These are phyloP conservation scores for Russula ochroleuca DNA, from an alignment of 768 basidiomycete species.

Conservation along the genomic window DNA sequence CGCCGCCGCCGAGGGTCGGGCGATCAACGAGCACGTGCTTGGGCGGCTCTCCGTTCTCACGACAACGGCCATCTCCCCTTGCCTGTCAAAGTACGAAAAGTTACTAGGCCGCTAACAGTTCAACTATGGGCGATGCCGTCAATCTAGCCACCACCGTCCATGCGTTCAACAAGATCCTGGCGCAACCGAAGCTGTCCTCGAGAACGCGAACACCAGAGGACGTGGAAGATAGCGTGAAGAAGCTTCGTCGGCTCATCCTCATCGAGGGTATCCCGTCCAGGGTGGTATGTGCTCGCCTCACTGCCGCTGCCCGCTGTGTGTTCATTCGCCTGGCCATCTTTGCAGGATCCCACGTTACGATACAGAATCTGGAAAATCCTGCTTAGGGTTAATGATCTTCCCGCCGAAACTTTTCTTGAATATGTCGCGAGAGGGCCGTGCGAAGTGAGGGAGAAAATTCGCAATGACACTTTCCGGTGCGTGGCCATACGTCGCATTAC, in stretches of 20 bases:
- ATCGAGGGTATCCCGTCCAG: conserved; percentile 86
- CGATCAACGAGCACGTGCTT: conserved; percentile 8
- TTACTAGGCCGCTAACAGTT: background rate
- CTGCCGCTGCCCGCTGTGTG: background rate
- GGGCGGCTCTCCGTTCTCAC: background rate
- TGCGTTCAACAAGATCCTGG: conserved; percentile 77
- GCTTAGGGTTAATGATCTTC: conserved; percentile 71
- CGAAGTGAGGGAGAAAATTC: conserved; percentile 84
- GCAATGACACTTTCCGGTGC: conserved; percentile 95
- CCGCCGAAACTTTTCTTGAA: conserved; percentile 68
- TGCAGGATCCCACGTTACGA: conserved; percentile 75
- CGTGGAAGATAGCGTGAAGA: conserved; percentile 81
- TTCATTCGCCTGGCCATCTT: background rate
- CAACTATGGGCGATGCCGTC: conserved; percentile 14
- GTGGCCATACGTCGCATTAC: conserved; percentile 6
- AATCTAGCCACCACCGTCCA: conserved; percentile 46
- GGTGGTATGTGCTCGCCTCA: conserved; percentile 44
- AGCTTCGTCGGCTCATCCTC: conserved; percentile 79
- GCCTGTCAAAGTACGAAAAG: background rate
- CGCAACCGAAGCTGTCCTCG: conserved; percentile 59
- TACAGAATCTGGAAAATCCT: conserved; percentile 95
- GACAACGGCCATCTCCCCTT: background rate
- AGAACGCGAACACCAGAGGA: conserved; percentile 59
- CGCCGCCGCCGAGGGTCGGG: no score
- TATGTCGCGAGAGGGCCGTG: conserved; percentile 84